phyloP scores from a whole-genome alignment of 371 early-diverging fungal species.

The Rhizopus delemar region DNA sequence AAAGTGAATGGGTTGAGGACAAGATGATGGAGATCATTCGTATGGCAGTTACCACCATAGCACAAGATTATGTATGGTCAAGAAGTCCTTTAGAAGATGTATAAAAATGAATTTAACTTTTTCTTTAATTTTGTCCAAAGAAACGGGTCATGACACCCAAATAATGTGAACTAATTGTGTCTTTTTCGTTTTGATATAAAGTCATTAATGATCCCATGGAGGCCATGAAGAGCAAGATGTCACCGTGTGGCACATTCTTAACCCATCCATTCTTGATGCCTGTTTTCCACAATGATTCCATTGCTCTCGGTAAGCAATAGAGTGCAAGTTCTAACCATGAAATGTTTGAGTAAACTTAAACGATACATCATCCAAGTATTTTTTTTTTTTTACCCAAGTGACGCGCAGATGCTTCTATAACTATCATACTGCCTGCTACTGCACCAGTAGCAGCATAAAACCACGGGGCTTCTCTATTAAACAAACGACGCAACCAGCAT shows the following conservation, averaged over 20 bases:
- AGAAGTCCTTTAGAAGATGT: conserved; percentile 27
- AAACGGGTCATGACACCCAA: conserved; percentile 78
- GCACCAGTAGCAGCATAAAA: conserved; percentile 67
- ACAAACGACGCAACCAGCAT: conserved; percentile 64
- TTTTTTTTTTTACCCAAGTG: conserved; percentile 48
- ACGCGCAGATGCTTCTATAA: conserved; percentile 77
- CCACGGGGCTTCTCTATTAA: conserved; percentile 56
- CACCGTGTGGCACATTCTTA: conserved; percentile 54
- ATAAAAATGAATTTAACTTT: background rate
- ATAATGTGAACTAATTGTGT: conserved; percentile 71
- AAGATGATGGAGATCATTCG: conserved; percentile 61
- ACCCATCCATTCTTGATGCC: conserved; percentile 47
- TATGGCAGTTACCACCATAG: conserved; percentile 59
- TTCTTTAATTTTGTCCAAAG: conserved; percentile 76
- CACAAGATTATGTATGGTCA: conserved; percentile 72
- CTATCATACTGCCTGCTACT: conserved; percentile 65
- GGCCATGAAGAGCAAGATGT: conserved; percentile 66
- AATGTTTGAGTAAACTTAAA: background rate
- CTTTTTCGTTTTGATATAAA: conserved; percentile 79
- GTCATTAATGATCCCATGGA: conserved; percentile 83
- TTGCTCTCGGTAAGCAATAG: conserved; percentile 80
- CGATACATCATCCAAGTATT: background rate
- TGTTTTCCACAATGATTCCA: conserved; percentile 74
- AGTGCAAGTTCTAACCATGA: conserved; percentile 66
- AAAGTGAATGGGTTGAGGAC: conserved; percentile 72